phyloP scores from a whole-genome alignment of 192 early-diverging fungal species.

The Backusella luteola region DNA sequence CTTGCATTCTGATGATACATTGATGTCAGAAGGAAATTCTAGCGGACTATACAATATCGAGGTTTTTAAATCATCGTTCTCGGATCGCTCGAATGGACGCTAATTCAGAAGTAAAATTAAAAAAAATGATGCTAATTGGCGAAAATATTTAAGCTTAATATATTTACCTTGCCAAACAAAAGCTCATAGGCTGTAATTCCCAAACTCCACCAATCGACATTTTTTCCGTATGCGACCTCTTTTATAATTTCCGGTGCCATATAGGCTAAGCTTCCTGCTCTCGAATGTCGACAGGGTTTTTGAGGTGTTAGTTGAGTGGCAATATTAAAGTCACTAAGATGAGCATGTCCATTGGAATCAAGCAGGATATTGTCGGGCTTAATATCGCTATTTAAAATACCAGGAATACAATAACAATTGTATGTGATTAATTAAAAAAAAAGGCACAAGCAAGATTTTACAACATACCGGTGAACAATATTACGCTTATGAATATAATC shows the following conservation, averaged over 20 bases:
- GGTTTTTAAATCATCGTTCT: constrained; percentile 68
- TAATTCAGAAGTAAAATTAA: constrained; percentile 26
- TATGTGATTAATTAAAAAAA: background rate
- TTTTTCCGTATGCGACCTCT: constrained; percentile 49
- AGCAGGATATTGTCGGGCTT: constrained; percentile 87
- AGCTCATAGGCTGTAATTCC: constrained; percentile 78
- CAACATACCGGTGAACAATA: constrained; percentile 65
- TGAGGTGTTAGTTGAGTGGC: constrained; percentile 66
- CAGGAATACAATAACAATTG: constrained; percentile 5
- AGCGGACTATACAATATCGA: constrained; percentile 69
- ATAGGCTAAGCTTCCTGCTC: constrained; percentile 83
- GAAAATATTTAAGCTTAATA: constrained; percentile 28
- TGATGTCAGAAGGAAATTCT: constrained; percentile 46
- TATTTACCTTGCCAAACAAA: constrained; percentile 66
- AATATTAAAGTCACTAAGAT: constrained; percentile 87
- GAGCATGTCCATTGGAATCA: constrained; percentile 73
- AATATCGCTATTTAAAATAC: constrained; percentile 54
- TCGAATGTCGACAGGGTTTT: constrained; percentile 59
- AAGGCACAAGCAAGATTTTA: background rate
- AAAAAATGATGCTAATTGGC: constrained; percentile 19
- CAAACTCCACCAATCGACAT: constrained; percentile 75
- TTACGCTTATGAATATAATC: constrained; percentile 64
- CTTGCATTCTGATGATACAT: constrained; percentile 47
- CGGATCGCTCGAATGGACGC: constrained; percentile 84
- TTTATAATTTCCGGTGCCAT: constrained; percentile 82